Evolutionary conservation across 2,329 filamentous ascomycete species (phyloP).

Genomic region (Botrytis fabae): DNA sequence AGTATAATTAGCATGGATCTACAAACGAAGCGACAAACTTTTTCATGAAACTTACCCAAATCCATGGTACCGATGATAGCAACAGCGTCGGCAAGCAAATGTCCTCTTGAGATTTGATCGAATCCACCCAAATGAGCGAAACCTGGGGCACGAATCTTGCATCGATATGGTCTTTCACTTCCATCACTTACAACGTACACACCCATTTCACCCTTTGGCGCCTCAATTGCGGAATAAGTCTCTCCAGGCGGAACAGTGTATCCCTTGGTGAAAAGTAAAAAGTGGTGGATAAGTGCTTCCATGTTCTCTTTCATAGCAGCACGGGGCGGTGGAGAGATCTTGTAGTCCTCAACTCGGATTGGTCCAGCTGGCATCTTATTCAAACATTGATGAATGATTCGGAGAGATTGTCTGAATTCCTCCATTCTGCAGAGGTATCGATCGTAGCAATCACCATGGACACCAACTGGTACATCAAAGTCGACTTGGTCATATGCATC

Average conservation of each 20-base stretch:
- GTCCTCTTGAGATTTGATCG: slow-evolving; percentile 88
- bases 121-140: slow-evolving; percentile 95
- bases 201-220: slow-evolving; percentile 99
- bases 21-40: slow-evolving; percentile 22
- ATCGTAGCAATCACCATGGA: slow-evolving; percentile 99
- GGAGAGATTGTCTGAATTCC: slow-evolving; percentile 96
- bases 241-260: slow-evolving; percentile 96
- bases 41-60: slow-evolving; percentile 60
- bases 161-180: slow-evolving; percentile 93
- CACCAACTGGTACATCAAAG: slow-evolving; percentile 94
- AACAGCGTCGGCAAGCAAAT: slow-evolving; percentile 93
- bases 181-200: slow-evolving; percentile 96
- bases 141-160: slow-evolving; percentile 94
- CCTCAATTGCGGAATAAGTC: slow-evolving; percentile 97
- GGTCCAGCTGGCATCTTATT: slow-evolving; percentile 98
- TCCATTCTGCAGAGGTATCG: slow-evolving; percentile 99
- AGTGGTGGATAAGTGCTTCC: slow-evolving; percentile 99
- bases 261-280: slow-evolving; percentile 97
- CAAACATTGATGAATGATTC: slow-evolving; percentile 97
- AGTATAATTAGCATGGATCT: slow-evolving; percentile 29
- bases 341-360: slow-evolving; percentile 97
- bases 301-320: slow-evolving; percentile 99
- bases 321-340: slow-evolving; percentile 92
- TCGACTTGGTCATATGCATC: slow-evolving; percentile 98
- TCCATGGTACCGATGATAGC: slow-evolving; percentile 92